Evolutionary conservation across 805 yeast genomes (phyloP).

Genomic region (Ogataea salicorniae): DNA sequence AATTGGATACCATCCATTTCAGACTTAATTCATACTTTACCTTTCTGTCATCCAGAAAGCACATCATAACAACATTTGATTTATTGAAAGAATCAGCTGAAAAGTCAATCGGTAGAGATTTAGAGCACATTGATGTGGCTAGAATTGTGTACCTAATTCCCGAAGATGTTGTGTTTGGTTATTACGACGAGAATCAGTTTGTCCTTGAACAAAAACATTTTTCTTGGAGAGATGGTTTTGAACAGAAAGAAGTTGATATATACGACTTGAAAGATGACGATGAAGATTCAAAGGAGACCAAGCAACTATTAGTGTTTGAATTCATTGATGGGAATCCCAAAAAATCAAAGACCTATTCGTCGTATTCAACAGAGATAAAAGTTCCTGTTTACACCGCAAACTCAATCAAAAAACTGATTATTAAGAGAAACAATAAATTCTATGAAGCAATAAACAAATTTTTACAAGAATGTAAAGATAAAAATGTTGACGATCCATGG

Average conservation of each 20-base stretch:
- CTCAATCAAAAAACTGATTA: conserved; percentile 56
- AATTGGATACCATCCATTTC: conserved; percentile 44
- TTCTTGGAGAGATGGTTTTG: conserved; percentile 44
- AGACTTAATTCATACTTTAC: conserved; percentile 57
- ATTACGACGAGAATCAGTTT: conserved; percentile 70
- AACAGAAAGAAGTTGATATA: conserved; percentile 51
- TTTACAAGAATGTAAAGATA: conserved; percentile 28
- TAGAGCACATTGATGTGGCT: conserved; percentile 55
- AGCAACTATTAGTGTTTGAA: conserved; percentile 66
- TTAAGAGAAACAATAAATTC: conserved; percentile 53
- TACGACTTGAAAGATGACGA: conserved; percentile 41
- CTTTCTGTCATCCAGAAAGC: conserved; percentile 55
- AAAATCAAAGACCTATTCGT: conserved; percentile 43
- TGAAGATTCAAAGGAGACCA: conserved; percentile 28
- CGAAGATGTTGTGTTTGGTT: conserved; percentile 62
- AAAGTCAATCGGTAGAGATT: conserved; percentile 38
- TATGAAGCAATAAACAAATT: conserved; percentile 33
- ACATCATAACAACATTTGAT: conserved; percentile 53
- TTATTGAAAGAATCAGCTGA: conserved; percentile 49
- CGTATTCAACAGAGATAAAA: conserved; percentile 40
- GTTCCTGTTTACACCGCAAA: conserved; percentile 48
- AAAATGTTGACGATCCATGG: conserved; percentile 36
- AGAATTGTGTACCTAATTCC: conserved; percentile 60
- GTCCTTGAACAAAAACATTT: conserved; percentile 41
- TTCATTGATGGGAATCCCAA: conserved; percentile 62